Percentiles rank a stretch among this genome's conserved stretches.
These are phyloP conservation scores for Fusarium pilosicola DNA, from an alignment of 2,329 filamentous ascomycete species.

Conservation along the genomic window DNA sequence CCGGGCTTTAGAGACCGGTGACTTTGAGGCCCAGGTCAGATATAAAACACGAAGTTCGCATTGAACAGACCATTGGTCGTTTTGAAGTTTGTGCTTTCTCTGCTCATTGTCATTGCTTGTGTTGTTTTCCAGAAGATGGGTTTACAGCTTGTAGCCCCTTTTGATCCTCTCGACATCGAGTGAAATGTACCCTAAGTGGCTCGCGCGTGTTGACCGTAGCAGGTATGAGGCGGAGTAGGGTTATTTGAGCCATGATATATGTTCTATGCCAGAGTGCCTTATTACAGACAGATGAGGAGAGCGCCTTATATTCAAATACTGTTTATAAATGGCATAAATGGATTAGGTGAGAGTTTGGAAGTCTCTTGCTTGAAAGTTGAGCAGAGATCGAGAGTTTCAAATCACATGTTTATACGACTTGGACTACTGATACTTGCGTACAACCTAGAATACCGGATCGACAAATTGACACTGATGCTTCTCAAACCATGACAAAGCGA, in stretches of 20 bases:
- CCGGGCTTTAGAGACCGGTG: slow-evolving; percentile 27
- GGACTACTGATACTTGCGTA: not conserved
- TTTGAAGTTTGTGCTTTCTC: not conserved
- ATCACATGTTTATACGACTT: not conserved
- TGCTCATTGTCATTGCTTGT: not conserved
- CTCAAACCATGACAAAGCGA: not conserved
- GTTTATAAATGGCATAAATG: not conserved
- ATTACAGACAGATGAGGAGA: not conserved
- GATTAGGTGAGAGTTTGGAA: not conserved
- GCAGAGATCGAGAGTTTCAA: not conserved
- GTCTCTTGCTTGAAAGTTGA: not conserved
- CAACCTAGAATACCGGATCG: not conserved
- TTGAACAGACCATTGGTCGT: not conserved
- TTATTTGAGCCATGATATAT: not conserved
- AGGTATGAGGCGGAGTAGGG: not conserved
- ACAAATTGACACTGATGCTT: not conserved
- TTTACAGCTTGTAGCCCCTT: not conserved
- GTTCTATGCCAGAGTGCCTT: not conserved
- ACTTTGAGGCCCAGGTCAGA: slow-evolving; percentile 5
- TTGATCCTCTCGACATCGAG: not conserved
- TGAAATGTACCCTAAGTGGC: too few species aligned
- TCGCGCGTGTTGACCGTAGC: not conserved
- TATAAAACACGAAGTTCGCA: slow-evolving; percentile 1
- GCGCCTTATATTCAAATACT: not conserved
- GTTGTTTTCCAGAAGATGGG: not conserved